Evolutionary conservation across 176 grass and related monocot genomes (phyloP).

Genomic region (maize (Zea mays)): Zm-B73-REFERENCE-NAM-5.0 NC_050105.1:116251501-116252000

Average conservation of each 20-base stretch:
- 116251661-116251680: neutral
- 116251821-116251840: conserved; percentile 67
- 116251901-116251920: too few species aligned
- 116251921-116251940: too few species aligned
- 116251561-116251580: neutral
- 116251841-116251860: conserved; percentile 60
- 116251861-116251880: conserved; percentile 70
- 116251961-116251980: too few species aligned
- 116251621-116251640: neutral
- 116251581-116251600: neutral
- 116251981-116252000: too few species aligned
- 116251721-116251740: conserved; percentile 19
- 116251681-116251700: neutral
- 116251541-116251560: neutral
- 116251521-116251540: neutral
- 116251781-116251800: conserved; percentile 86
- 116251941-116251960: too few species aligned
- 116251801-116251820: conserved; percentile 81
- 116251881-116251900: too few species aligned
- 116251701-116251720: neutral
- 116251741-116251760: conserved; percentile 7
- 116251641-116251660: neutral
- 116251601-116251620: neutral
- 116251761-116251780: conserved; percentile 78
- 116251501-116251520: neutral